Base-by-base conservation (phyloP, 225 moss, liverwort and hornwort species). In the Marchantia paleacea region DNA sequence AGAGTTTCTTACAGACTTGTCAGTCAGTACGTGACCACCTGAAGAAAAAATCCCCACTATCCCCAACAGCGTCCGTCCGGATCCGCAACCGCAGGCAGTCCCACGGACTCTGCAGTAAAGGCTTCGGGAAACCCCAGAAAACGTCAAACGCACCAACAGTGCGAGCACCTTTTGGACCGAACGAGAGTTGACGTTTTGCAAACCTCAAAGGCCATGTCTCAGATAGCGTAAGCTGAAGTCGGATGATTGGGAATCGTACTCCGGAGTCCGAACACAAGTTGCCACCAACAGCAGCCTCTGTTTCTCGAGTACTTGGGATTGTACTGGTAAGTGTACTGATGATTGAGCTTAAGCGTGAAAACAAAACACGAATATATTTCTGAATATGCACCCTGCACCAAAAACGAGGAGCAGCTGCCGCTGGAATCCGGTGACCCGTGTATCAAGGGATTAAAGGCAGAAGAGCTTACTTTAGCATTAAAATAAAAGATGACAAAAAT, bases 291-390 rank as follows among this genome's bases (percentile, higher is more conserved):
- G 62, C 26, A 66, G 66, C 66, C 26, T 68, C 68, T 30, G 31
- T 30, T 13, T 31, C 31, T 68, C 13, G 7, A 28, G 68, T 68
- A 68, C 68, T 29, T 29, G 31, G 10, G 9, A 9, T 31, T 68
- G 68, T 68, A 68, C 68, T 68, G 13, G 30, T 0, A 12, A 68
- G 24, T 68, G 68, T 30, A 68, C 68, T 68, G 68, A 68, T 68
- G 39, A 39, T 39, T 39, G 39, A 39, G 39, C 39, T 5, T 39
- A 2, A 39, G 39, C 68, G 10, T 9, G 7, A 24, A 19, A 68
- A 29, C 29, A 28, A 31, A 68, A 10, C 30, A 68, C 14, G 66
- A 29, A 26, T 14, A 29, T 8, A 19, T 66, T 26, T 28, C 10
- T 19, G 11, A 10, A 10, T 30, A 7, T 30, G 12, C 28, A 5